Conservation (phyloP, 2,329 filamentous ascomycete genomes). For the Penicillium sp. region DNA sequence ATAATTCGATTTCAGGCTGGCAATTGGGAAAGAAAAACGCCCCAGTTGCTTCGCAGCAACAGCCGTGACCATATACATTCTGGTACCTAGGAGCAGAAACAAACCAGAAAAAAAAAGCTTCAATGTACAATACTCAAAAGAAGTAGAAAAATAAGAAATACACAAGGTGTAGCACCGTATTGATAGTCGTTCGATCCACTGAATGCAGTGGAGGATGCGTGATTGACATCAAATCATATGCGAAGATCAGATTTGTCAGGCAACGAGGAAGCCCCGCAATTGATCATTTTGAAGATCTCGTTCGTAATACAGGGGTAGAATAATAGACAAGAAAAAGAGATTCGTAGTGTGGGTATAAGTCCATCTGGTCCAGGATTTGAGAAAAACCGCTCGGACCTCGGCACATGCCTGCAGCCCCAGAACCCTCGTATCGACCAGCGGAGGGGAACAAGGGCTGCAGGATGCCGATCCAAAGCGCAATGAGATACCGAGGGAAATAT, state of each 20-base stretch:
- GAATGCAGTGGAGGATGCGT: background rate
- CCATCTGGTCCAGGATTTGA: conserved; percentile 8
- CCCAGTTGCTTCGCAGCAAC: conserved; percentile 15
- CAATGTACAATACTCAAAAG: conserved; percentile 8
- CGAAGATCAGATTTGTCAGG: background rate
- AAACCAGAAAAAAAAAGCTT: conserved; percentile 1
- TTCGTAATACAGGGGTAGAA: background rate
- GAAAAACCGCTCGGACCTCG: conserved; percentile 13
- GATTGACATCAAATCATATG: background rate
- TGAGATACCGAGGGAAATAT: background rate
- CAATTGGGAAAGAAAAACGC: conserved; percentile 11
- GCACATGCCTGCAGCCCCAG: conserved; percentile 8
- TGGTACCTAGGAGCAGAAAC: conserved; percentile 5
- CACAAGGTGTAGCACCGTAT: background rate
- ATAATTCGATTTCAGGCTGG: background rate
- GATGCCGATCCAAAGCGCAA: background rate
- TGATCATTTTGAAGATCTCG: background rate
- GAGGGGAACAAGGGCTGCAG: background rate
- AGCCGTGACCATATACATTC: conserved; percentile 14
- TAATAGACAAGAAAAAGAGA: conserved; percentile 6
- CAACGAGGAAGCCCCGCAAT: background rate
- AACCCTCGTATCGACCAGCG: conserved; percentile 7
- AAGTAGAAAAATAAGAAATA: background rate
- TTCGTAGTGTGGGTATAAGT: conserved; percentile 13
- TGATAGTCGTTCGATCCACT: background rate